These are phyloP conservation scores for Dryas alaskensis DNA, from an alignment of 306 rosid genomes.

Conservation along the genomic window DNA sequence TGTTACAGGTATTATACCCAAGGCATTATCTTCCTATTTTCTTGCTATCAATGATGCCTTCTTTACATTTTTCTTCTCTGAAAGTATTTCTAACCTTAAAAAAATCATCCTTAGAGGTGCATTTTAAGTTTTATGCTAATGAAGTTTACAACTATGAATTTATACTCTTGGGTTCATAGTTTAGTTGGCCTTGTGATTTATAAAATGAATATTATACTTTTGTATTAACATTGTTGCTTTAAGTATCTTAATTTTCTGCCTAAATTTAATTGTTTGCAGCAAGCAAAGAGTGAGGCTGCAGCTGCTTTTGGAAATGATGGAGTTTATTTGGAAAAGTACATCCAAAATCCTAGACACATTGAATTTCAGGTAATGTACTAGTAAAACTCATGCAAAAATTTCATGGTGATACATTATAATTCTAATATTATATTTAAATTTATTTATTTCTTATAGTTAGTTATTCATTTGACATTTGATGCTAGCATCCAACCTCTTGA, in stretches of 20 bases:
- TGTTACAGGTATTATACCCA: slow-evolving; percentile 65
- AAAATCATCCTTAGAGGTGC: background rate
- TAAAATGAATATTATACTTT: background rate
- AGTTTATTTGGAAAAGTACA: slow-evolving; percentile 92
- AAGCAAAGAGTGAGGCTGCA: slow-evolving; percentile 98
- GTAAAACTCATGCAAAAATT: background rate
- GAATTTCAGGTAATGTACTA: slow-evolving; percentile 79
- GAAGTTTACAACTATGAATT: background rate
- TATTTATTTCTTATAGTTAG: background rate
- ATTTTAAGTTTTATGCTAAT: background rate
- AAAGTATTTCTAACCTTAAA: background rate
- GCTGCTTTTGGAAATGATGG: slow-evolving; percentile 99
- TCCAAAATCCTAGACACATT: slow-evolving; percentile 96
- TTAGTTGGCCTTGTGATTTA: slow-evolving; percentile 6
- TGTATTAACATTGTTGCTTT: background rate
- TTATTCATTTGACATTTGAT: background rate
- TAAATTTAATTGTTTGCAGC: slow-evolving; percentile 56
- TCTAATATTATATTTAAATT: background rate
- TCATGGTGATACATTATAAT: background rate
- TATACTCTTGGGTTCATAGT: background rate
- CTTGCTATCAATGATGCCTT: background rate
- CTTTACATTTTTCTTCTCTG: background rate
- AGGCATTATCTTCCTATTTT: background rate
- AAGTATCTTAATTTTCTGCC: background rate
- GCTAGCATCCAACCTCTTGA: background rate